phyloP scores from a whole-genome alignment of 2,329 filamentous ascomycete species.

The Colletotrichum chlorophyti region DNA sequence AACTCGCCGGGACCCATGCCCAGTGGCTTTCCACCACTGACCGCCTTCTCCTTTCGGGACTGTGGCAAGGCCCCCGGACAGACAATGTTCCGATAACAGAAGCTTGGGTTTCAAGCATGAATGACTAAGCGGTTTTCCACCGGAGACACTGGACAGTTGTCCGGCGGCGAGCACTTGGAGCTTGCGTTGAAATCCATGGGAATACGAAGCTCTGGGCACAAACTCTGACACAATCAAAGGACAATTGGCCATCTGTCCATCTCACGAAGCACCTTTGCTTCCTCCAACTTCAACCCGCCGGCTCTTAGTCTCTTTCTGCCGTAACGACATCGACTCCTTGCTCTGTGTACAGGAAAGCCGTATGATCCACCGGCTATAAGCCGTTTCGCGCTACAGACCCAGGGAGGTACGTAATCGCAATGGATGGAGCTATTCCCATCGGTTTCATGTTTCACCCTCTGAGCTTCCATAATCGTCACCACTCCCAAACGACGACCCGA shows the following conservation, averaged over 20 bases:
- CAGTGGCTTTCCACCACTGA: neutral
- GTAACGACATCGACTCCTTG: neutral
- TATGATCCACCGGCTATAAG: slow-evolving; percentile 25
- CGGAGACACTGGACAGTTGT: slow-evolving; percentile 30
- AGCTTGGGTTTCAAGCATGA: too few relatives aligned
- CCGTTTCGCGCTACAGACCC: slow-evolving; percentile 12
- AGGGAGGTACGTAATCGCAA: slow-evolving; percentile 26
- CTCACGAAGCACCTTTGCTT: slow-evolving; percentile 2
- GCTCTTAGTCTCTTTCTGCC: neutral
- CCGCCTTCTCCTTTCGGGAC: too few relatives aligned
- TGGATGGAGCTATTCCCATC: slow-evolving; percentile 18
- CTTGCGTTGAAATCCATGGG: too few relatives aligned
- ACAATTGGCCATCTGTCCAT: slow-evolving; percentile 23
- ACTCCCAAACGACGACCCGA: too few relatives aligned
- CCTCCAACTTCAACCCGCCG: neutral
- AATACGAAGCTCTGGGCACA: slow-evolving; percentile 13
- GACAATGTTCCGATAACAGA: slow-evolving; percentile 13
- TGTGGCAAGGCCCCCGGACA: neutral
- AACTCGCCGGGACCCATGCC: neutral
- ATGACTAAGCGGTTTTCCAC: slow-evolving; percentile 27
- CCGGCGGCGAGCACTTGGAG: slow-evolving; percentile 15
- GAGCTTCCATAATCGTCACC: neutral
- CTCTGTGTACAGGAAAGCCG: slow-evolving; percentile 1
- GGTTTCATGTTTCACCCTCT: slow-evolving; percentile 14
- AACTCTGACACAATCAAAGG: slow-evolving; percentile 5